Base-by-base conservation (phyloP, 805 yeast genomes). In the Cephaloascus fragrans region DNA sequence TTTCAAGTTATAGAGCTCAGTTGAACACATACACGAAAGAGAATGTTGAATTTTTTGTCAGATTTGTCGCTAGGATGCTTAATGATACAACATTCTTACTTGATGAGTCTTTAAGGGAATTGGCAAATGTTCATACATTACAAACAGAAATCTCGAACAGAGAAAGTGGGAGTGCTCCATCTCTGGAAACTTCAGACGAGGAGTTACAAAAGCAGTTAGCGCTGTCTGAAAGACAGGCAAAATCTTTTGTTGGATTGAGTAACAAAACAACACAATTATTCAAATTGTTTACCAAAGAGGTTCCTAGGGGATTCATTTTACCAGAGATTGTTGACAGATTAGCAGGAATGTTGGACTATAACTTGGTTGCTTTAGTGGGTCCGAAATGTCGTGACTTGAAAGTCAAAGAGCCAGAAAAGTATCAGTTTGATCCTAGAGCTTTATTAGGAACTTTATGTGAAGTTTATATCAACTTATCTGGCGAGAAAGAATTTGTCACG, bases 261-360 rank as follows among this genome's bases (percentile, higher is more conserved):
- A 83, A 84, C 48, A 84, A 87, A 58, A 84, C 96, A 0, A 78
- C 89, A 60, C 73, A 72, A 34, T 64, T 93, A 45, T 82, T 93
- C 51, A 80, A 77, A 46, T 61, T 88, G 36, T 93, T 89, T 55
- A 87, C 97, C 0, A 69, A 75, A 42, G 90, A 90, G 45, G 85
- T 86, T 8, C 96, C 97, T 6, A 69, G 66, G 38, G 90, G 95
- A 0, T 93, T 93, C 61, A 77, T 79, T 3, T 82, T 86, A 34
- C 77, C 85, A 2, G 98, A 93, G 59, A 80, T 93, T 51, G 96
- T 90, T 33, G 96, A 88, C 50, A 73, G 98, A 58, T 67, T 93
- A 45, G 95, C 98, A 0, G 88, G 95, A 35, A 93, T 93, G 99
- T 67, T 93, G 55, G 83, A 93, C 62, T 90, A 89, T 61, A 93